Percentiles rank a stretch among this genome's conserved stretches.
Conservation (phyloP, 2,329 filamentous ascomycete species). For the Blumeria hordei region DNA sequence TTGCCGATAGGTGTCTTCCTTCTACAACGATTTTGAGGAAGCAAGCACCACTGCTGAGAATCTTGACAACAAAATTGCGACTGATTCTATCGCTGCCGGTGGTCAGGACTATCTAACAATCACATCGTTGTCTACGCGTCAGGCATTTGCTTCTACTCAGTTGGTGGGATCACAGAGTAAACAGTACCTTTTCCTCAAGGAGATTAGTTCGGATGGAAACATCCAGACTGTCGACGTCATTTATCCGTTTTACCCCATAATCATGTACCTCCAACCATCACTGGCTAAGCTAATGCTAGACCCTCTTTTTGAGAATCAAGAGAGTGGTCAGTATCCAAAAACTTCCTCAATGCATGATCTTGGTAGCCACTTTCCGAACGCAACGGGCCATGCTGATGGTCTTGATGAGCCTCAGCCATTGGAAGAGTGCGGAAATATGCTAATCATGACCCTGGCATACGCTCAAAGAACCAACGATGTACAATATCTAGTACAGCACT, state of each 20-base stretch:
- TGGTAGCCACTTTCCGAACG: constrained; percentile 42
- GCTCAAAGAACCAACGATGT: constrained; percentile 29
- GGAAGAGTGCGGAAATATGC: constrained; percentile 60
- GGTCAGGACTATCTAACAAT: constrained; percentile 54
- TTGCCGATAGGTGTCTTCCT: constrained; percentile 26
- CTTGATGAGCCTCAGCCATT: constrained; percentile 53
- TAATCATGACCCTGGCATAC: constrained; percentile 57
- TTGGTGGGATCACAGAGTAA: constrained; percentile 45
- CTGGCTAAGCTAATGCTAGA: constrained; percentile 33
- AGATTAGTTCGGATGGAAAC: constrained; percentile 74
- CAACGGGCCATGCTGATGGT: constrained; percentile 44
- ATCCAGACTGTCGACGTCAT: constrained; percentile 76
- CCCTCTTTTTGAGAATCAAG: constrained; percentile 42
- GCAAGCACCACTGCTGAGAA: constrained; percentile 31
- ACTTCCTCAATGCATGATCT: constrained; percentile 52
- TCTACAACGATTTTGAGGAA: constrained; percentile 48
- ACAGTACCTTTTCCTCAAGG: constrained; percentile 63
- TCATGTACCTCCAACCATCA: constrained; percentile 54
- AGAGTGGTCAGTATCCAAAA: constrained; percentile 41
- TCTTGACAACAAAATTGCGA: constrained; percentile 45
- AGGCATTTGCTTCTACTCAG: constrained; percentile 53
- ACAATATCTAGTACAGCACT: constrained; percentile 37
- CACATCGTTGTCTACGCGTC: constrained; percentile 51
- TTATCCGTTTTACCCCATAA: constrained; percentile 61
- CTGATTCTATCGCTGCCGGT: constrained; percentile 39